These are phyloP conservation scores for Neckera pumila DNA, from an alignment of 225 moss, liverwort and hornwort species.

Conservation along the genomic window DNA sequence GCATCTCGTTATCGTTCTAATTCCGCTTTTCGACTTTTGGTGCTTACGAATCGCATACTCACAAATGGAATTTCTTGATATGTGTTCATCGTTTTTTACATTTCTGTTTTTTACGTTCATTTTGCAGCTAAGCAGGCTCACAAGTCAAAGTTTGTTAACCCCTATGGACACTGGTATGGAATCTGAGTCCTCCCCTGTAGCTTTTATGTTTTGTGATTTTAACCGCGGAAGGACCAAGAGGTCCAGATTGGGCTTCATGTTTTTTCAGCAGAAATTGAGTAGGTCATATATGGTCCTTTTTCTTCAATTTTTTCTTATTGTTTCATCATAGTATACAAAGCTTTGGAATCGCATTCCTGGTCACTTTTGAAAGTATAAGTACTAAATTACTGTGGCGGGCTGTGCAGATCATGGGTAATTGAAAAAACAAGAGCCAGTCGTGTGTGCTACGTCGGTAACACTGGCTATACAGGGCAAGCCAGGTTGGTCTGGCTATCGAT, in stretches of 20 bases:
- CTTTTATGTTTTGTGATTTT: not conserved
- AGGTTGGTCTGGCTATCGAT: slow-evolving; percentile 1
- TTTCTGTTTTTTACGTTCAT: not conserved
- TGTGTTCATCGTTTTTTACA: not conserved
- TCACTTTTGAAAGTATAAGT: not conserved
- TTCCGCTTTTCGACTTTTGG: not conserved
- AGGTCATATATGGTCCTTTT: not conserved
- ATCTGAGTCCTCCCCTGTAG: not conserved
- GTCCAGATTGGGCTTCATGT: not conserved
- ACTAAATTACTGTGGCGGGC: not conserved
- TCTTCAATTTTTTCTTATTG: not conserved
- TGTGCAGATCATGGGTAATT: not conserved
- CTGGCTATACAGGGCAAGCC: not conserved
- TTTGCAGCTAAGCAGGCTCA: slow-evolving; percentile 31
- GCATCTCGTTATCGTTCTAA: not conserved
- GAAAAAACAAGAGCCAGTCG: not conserved
- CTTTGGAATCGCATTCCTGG: not conserved
- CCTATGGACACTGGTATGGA: slow-evolving; percentile 13
- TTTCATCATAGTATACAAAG: not conserved
- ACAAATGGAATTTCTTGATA: not conserved
- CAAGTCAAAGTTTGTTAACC: slow-evolving; percentile 29
- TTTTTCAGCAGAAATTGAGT: not conserved
- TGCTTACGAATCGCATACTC: not conserved
- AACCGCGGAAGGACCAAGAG: not conserved
- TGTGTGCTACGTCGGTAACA: not conserved